Base-by-base conservation (phyloP, 306 rosid species). In the Fagus sylvatica region DNA sequence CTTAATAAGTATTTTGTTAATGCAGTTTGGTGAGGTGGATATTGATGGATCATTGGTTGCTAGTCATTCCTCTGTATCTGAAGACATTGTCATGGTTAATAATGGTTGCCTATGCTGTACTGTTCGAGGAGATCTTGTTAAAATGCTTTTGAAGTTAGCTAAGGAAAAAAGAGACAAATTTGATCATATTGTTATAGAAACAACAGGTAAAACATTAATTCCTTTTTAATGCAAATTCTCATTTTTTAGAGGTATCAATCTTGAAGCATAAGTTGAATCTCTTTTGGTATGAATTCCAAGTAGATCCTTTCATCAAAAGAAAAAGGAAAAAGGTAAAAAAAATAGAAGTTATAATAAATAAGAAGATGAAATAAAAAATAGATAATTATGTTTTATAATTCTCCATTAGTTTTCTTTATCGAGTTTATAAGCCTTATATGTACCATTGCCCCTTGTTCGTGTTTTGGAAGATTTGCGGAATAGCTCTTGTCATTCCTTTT, bases 21-120 rank as follows among this genome's bases (percentile, higher is more conserved):
- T 85, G 89, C 96, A 94, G 97, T 94, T 94, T 88, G 98, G 97
- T 65, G 98, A 90, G 91, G 97, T 94, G 74, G 97, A 94, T 87
- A 94, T 92, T 75, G 98, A 94, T 77, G 97, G 96, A 72, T 91
- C 97, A 17, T 75, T 94, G 91, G 94, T 94, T 82, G 97, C 98
- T 67, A 91, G 94, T 83, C 98, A 94, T 84, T 87, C 93, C 51
- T 87, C 90, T 0, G 86, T 78, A 40, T 86, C 72, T 72, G 98
- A 91, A 85, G 94, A 92, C 57, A 89, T 94, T 77, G 83, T 94
- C 81, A 84, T 92, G 98, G 94, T 94, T 71, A 92, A 90, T 69
- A 92, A 94, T 82, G 98, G 98, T 67, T 94, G 98, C 80, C 89
- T 94, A 3, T 94, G 97, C 81, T 94, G 98, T 76, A 94, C 98